Evolutionary conservation across 1,284 basidiomycete species (phyloP), one percentile per base, ranked within the genome.

Genomic region (Stygiomarasmius scandens): DNA sequence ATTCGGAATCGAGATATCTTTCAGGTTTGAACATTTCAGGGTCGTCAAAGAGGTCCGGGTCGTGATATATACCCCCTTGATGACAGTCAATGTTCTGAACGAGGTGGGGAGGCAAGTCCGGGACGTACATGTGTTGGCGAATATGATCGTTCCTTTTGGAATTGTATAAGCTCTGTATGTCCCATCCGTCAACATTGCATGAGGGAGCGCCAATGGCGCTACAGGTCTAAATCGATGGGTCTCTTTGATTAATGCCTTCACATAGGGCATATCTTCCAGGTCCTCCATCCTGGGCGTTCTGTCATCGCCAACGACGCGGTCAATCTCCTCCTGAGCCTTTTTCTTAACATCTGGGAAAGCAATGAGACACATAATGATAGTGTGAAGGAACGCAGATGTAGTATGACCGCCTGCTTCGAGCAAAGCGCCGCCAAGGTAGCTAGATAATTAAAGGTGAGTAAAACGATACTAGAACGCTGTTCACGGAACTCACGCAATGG

Each of bases 321-420:
- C 71, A 32, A 72, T 51, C 52, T 71, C 69, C n/a, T 62, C 65
- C n/a, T 69, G 68, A 1, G 68, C 69, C 20, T 61, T 62, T 0
- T 51, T 49, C 52, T 70, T 69, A 2, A 64, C 58, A 1, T 69
- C 66, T 8, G 70, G 70, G 50, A 62, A 62, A 0, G 62, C 58
- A 20, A 45, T 43, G 24, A 66, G 48, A 20, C 58, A 54, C 20
- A 66, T 49, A 10, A 64, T 48, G 24, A 66, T 27, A 12, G 55
- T 50, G 8, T 63, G 58, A 1, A 67, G 38, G 29, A 59, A 62
- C 4, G 49, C 44, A 1, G 63, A 51, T 0, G 61, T 65, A 0
- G 65, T 65, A 9, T 64, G 62, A 2, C 61, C 57, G 8, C 60
- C 65, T 36, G 59, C 65, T 53, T 67, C 64, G 11, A 64, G 53